Evolutionary conservation across 169 alveolate species (phyloP).

Genomic region (Plasmodium cynomolgi): DNA sequence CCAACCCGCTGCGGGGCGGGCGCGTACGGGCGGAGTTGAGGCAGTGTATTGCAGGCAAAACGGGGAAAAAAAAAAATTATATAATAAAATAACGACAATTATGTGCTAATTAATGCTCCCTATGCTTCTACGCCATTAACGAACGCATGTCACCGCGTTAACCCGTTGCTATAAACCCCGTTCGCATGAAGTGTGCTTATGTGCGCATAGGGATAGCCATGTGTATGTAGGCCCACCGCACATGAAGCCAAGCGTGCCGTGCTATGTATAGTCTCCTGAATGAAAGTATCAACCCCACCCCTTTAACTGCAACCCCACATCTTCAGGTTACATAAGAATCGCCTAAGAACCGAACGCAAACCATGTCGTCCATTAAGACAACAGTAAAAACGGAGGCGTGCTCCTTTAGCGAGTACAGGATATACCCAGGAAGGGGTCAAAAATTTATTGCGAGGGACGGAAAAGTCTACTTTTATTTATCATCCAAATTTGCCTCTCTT

Average conservation of each 20-base stretch:
- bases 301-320: background rate
- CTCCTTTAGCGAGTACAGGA: slow-evolving; percentile 96
- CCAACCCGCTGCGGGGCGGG: background rate
- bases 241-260: background rate
- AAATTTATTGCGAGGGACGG: slow-evolving; percentile 97
- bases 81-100: background rate
- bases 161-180: background rate
- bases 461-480: slow-evolving; percentile 91
- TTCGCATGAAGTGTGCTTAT: background rate
- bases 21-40: background rate
- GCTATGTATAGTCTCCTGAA: background rate
- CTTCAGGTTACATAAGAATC: slow-evolving; percentile 15
- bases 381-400: slow-evolving; percentile 96
- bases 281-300: background rate
- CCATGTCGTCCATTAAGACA: slow-evolving; percentile 87
- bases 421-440: slow-evolving; percentile 98
- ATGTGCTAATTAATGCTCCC: background rate
- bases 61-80: background rate
- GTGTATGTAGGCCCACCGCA: background rate
- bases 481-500: slow-evolving; percentile 93
- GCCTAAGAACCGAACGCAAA: slow-evolving; percentile 4
- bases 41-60: background rate
- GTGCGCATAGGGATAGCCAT: background rate
- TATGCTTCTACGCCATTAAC: background rate
- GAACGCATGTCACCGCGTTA: background rate